These are phyloP conservation scores for Brassica rapa DNA, from an alignment of 345 rosid species.

Conservation along the genomic window DNA sequence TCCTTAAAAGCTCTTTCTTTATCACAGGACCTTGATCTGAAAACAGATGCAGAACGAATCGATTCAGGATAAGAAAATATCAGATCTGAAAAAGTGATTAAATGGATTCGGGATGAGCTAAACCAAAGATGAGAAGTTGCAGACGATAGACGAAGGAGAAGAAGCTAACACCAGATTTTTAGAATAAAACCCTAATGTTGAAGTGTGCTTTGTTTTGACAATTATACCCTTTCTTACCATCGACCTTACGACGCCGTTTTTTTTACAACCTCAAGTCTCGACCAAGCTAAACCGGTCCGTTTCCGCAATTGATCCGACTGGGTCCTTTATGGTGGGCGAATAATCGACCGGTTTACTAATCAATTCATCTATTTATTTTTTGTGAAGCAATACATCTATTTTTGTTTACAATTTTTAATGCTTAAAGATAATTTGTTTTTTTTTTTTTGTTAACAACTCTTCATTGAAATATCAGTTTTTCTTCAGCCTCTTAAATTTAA, in stretches of 20 bases:
- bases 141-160: neutral
- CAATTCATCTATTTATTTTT: too few relatives aligned
- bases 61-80: neutral
- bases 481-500: neutral
- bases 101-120: neutral
- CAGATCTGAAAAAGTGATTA: neutral
- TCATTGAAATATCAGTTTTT: too few relatives aligned
- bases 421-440: too few relatives aligned
- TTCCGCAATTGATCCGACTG: neutral
- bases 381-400: too few relatives aligned
- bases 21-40: neutral
- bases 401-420: too few relatives aligned
- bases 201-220: neutral
- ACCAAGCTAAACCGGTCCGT: neutral
- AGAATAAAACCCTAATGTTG: constrained; percentile 13
- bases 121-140: neutral
- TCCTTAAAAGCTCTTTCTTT: constrained; percentile 26
- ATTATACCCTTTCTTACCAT: neutral
- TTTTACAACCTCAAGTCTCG: neutral
- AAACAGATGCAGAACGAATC: neutral
- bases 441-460: too few relatives aligned
- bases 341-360: too few relatives aligned
- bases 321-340: neutral
- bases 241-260: neutral
- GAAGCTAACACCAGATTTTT: neutral